These are phyloP conservation scores for Cladorrhinum sp. DNA, from an alignment of 2,329 filamentous ascomycete genomes.

Conservation along the genomic window DNA sequence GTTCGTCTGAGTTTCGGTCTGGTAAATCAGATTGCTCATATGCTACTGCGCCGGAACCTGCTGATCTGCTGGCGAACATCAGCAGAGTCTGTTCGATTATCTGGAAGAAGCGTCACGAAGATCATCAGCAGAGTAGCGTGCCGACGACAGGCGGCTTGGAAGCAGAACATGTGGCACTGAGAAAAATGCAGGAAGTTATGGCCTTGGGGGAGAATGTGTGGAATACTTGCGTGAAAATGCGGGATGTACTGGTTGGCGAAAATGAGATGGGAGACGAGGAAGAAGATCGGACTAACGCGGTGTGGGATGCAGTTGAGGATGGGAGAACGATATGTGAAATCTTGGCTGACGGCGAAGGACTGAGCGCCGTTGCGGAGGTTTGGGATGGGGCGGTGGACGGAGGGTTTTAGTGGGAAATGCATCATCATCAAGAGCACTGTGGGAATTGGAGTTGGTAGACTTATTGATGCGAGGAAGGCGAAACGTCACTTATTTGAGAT, in stretches of 20 bases:
- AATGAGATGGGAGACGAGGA: neutral
- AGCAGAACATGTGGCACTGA: neutral
- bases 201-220: neutral
- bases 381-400: neutral
- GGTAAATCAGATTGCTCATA: too few species aligned
- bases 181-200: neutral
- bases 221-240: neutral
- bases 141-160: neutral
- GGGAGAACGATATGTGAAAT: neutral
- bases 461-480: too few species aligned
- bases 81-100: neutral
- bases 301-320: neutral
- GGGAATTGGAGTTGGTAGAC: too few species aligned
- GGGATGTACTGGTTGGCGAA: too few species aligned
- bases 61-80: neutral
- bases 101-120: neutral
- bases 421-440: too few species aligned
- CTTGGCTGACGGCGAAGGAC: neutral
- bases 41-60: too few species aligned
- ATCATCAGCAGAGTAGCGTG: neutral
- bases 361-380: neutral
- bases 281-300: neutral
- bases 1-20: too few species aligned
- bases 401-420: neutral
- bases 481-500: too few species aligned